Conservation (phyloP, 2,329 filamentous ascomycete species). For the Phialocephala subalpina region DNA sequence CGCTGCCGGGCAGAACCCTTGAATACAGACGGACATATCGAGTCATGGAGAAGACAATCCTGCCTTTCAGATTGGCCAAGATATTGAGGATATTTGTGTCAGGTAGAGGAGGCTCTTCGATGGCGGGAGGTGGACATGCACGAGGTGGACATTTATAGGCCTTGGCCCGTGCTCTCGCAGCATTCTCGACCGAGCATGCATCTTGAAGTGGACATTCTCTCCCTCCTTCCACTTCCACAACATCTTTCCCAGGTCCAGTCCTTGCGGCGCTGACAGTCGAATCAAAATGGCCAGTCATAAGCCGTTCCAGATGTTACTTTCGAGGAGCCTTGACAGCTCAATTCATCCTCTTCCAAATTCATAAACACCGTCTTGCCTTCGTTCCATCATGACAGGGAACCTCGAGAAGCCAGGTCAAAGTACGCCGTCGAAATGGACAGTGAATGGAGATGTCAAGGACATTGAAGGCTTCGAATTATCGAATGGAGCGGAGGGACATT, state of each 20-base stretch:
- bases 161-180: not conserved
- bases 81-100: too few relatives aligned
- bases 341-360: not conserved
- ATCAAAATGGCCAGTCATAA: not conserved
- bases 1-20: not conserved
- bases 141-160: not conserved
- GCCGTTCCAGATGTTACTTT: not conserved
- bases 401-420: not conserved
- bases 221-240: not conserved
- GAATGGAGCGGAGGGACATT: constrained; percentile 18
- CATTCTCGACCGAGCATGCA: not conserved
- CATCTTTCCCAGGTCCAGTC: too few relatives aligned
- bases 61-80: not conserved
- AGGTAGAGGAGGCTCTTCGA: not conserved
- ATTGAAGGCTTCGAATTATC: constrained; percentile 14
- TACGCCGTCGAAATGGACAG: constrained; percentile 19
- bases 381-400: not conserved
- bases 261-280: too few relatives aligned
- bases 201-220: not conserved
- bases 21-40: not conserved
- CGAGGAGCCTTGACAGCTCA: not conserved
- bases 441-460: constrained; percentile 11
- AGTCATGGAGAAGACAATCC: not conserved
- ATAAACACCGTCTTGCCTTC: not conserved
- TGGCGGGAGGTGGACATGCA: not conserved